Evolutionary conservation across 2,329 filamentous ascomycete genomes (phyloP).

Genomic region (Diaporthe vaccinii): DNA sequence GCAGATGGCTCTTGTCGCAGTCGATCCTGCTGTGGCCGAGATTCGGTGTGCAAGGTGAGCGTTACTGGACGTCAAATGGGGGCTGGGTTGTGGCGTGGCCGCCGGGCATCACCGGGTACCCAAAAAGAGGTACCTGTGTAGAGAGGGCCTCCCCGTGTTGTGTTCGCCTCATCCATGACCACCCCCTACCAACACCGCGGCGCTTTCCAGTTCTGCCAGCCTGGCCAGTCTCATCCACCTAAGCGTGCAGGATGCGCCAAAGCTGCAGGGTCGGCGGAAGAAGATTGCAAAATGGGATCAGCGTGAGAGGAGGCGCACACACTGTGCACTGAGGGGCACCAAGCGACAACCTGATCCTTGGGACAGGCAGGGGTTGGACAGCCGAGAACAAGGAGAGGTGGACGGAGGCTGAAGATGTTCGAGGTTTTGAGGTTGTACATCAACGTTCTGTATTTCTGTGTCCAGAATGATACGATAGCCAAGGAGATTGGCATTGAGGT

Average conservation of each 20-base stretch:
- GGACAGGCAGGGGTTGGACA: conserved; percentile 16
- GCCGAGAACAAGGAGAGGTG: conserved; percentile 6
- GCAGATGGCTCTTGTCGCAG: conserved; percentile 10
- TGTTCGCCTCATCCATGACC: conserved; percentile 11
- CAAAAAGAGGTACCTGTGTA: background rate
- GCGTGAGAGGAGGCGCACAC: conserved; percentile 1
- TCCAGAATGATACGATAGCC: conserved; percentile 1
- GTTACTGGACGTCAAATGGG: background rate
- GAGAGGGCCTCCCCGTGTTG: background rate
- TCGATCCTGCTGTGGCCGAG: conserved; percentile 24
- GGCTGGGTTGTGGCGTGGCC: conserved; percentile 17
- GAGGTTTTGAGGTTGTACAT: conserved; percentile 13
- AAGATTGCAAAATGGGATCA: conserved; percentile 17
- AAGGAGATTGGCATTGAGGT: background rate
- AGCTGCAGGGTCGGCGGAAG: background rate
- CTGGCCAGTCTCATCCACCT: conserved; percentile 3
- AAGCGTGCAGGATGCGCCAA: conserved; percentile 12
- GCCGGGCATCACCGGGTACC: conserved; percentile 16
- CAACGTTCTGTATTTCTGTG: conserved; percentile 14
- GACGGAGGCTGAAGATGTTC: conserved; percentile 24
- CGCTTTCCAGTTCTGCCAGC: background rate
- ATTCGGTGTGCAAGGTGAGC: conserved; percentile 30
- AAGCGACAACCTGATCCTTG: conserved; percentile 25
- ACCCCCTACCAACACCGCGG: background rate
- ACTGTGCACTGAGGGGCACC: conserved; percentile 15